These are phyloP conservation scores for Ceratocystis lukuohia DNA, from an alignment of 2,329 filamentous ascomycete genomes.

Conservation along the genomic window DNA sequence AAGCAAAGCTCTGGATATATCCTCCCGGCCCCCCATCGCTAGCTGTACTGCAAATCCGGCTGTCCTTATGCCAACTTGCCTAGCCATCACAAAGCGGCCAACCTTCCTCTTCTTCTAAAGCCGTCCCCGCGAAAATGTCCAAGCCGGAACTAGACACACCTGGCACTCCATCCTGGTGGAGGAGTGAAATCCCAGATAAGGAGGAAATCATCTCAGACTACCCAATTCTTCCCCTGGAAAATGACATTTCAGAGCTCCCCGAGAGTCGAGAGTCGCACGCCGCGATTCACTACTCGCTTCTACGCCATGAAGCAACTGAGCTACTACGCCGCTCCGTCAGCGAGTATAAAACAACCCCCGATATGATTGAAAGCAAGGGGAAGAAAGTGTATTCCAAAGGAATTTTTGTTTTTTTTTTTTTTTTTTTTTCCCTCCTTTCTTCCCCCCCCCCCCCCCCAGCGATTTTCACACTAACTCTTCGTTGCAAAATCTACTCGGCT, in stretches of 20 bases:
- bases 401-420: no score
- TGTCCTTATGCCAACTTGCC: no score
- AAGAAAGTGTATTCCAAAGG: constrained; percentile 58
- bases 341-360: constrained; percentile 38
- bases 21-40: no score
- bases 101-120: no score
- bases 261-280: constrained; percentile 52
- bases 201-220: constrained; percentile 36
- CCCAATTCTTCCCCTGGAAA: constrained; percentile 32
- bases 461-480: background rate
- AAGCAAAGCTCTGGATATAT: no score
- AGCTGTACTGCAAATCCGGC: no score
- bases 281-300: constrained; percentile 57
- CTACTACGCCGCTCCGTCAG: constrained; percentile 54
- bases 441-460: background rate
- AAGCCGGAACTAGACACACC: background rate
- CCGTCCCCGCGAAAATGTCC: no score
- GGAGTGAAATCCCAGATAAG: constrained; percentile 41
- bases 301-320: constrained; percentile 60
- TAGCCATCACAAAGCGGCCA: no score
- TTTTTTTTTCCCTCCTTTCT: no score
- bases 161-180: background rate
- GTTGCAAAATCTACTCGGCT: background rate
- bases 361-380: constrained; percentile 42
- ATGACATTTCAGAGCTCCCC: constrained; percentile 45